Conservation (phyloP, 2,329 filamentous ascomycete species). For the Immersiporthe knoxdaviesiana region DNA sequence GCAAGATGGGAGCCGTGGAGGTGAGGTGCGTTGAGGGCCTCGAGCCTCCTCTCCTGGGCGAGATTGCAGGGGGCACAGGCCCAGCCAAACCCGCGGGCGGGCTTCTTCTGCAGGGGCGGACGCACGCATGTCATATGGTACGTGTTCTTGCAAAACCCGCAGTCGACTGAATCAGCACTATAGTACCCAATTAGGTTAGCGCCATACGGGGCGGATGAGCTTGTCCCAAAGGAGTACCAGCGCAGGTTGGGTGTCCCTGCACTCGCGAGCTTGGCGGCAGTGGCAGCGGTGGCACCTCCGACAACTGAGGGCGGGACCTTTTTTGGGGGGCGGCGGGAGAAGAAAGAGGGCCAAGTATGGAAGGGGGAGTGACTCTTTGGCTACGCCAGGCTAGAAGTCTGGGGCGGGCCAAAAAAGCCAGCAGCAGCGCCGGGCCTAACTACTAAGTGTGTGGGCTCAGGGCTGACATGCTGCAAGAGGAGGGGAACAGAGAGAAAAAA, state of each 20-base stretch:
- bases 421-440: neutral
- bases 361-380: neutral
- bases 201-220: constrained; percentile 12
- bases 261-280: constrained; percentile 16
- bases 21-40: constrained; percentile 84
- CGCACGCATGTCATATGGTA: constrained; percentile 99
- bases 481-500: neutral
- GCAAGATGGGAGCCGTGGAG: constrained; percentile 69
- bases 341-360: neutral
- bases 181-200: constrained; percentile 31
- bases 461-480: constrained; percentile 22
- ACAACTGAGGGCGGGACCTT: constrained; percentile 9
- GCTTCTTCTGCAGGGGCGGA: constrained; percentile 90
- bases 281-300: constrained; percentile 15
- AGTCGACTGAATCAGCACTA: constrained; percentile 94
- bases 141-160: constrained; percentile 89
- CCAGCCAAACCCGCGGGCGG: constrained; percentile 96
- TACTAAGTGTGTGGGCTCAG: too few relatives aligned
- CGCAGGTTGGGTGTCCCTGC: constrained; percentile 19
- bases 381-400: constrained; percentile 4
- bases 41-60: constrained; percentile 90
- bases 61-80: constrained; percentile 94
- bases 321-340: neutral
- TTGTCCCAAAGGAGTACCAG: constrained; percentile 21
- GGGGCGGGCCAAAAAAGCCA: constrained; percentile 10